Evolutionary conservation across 768 basidiomycete genomes (phyloP).

Genomic region (Multifurca ochricompacta): DNA sequence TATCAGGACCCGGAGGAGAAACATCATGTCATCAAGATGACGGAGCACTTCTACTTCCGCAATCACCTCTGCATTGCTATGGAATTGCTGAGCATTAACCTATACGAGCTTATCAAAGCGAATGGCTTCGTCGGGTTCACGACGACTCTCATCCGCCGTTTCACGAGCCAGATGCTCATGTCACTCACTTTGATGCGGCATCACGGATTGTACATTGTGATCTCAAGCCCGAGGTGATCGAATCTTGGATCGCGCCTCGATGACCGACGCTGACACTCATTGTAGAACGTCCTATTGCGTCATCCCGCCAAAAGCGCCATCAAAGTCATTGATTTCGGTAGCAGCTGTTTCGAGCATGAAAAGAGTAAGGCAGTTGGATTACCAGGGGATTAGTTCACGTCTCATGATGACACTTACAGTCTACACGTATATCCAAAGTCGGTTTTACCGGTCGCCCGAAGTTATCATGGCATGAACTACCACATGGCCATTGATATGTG

Average conservation of each 20-base stretch:
- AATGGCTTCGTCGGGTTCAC: conserved; percentile 99
- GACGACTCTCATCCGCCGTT: conserved; percentile 87
- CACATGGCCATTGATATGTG: conserved; percentile 99
- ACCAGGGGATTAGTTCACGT: background rate
- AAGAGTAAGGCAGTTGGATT: conserved; percentile 61
- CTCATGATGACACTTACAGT: conserved; percentile 41
- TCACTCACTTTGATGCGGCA: conserved; percentile 91
- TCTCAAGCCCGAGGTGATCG: conserved; percentile 85
- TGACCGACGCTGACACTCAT: conserved; percentile 1
- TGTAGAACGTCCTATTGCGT: conserved; percentile 84
- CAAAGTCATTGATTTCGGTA: conserved; percentile 98
- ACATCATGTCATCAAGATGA: conserved; percentile 97
- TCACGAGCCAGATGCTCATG: conserved; percentile 92
- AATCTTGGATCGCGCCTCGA: background rate
- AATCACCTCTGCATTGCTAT: conserved; percentile 97
- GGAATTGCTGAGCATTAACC: conserved; percentile 95
- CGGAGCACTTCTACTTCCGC: conserved; percentile 96
- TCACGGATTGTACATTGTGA: conserved; percentile 99
- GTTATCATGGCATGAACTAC: conserved; percentile 98
- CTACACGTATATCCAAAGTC: conserved; percentile 98
- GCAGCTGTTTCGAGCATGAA: conserved; percentile 96
- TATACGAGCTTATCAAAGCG: conserved; percentile 98
- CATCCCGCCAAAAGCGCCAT: conserved; percentile 95
- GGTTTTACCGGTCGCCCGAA: conserved; percentile 99
- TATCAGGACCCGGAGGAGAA: conserved; percentile 89